Evolutionary conservation across 495 filamentous ascomycete genomes (phyloP), one percentile per base, ranked within the genome.

Genomic region (Trichoderma reesei): DNA sequence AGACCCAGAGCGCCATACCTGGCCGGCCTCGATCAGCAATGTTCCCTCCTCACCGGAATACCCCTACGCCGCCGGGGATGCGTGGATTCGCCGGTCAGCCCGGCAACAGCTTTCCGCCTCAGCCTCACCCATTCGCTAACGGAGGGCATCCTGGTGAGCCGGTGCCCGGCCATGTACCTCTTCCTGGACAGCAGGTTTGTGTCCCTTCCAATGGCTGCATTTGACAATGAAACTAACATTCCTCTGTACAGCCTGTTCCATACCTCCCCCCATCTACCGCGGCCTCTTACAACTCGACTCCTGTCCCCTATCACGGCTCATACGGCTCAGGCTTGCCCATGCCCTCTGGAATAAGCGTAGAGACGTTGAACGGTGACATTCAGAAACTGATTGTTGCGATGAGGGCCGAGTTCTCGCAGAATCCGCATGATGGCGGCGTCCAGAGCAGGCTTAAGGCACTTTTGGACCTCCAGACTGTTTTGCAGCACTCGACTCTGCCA

Each of bases 361-460:
- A 88, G 64, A 80, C 82, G 68, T 81, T 98, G 72, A 89, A 90
- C 74, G 82, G 83, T 78, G 91, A 96, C 74, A 85, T 96, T 73
- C 85, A 86, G 68, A 79, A 80, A 66, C 79, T 96, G 63, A 91
- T 96, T 71, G 74, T 77, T 68, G 77, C 81, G 64, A 85, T 87
- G 60, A 86, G 86, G 74, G 82, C 78, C 65, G 86, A 90, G 66
- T 88, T 89, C 75, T 87, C 87, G 66, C 82, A 82, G 61, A 88
- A 85, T 73, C 87, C 85, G 44, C 82, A 83, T 76, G 89, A 96
- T 78, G 76, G 79, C 73, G 82, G 83, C 70, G 80, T 87, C 67
- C 87, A 91, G 75, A 85, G 84, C 65, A 88, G 87, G 69, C 75
- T 98, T 70, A 89, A 92, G 73, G 91, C 92, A 20, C 82, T 98